Evolutionary conservation across 169 alveolate species (phyloP), one percentile per base, ranked within the genome.

Genomic region (Plasmodium cynomolgi): DNA sequence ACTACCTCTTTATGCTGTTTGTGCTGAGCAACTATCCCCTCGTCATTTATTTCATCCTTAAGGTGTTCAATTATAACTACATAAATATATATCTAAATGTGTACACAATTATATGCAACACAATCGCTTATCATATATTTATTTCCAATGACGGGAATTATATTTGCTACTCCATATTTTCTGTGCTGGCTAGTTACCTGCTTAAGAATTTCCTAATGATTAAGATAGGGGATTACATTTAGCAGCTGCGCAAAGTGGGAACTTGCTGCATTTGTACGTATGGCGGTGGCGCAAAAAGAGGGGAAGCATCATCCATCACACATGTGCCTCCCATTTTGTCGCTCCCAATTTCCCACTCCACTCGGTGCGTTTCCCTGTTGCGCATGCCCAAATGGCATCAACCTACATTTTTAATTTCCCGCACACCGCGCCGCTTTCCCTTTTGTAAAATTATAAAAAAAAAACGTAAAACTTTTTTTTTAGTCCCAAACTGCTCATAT

Each of bases 1-100:
- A 90, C 31, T 90, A 90, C 73, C 91, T 90, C 29, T 90, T 90
- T 90, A 90, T 90, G 94, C 91, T 90, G 4, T 90, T 90, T 68
- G 83, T 90, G 20, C 73, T 90, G 33, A 90, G 94, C 74, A 90
- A 90, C 23, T 90, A 90, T 41, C 90, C 94, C 26, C 33, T 68
- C 29, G 37, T 80, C 11, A 90, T 90, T 17, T 90, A 90, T 58
- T 90, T 90, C 41, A 90, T 90, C 54, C 75, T 90, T n/a, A 79
- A 90, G 50, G 83, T 90, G 5, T 90, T 90, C 54, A 90, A 90
- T 79, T 90, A 90, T 41, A 90, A 90, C 50, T 90, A 90, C 56
- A 90, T 90, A 11, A 90, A 90, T 81, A 90, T 90, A 58, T 90
- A 80, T 50, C 83, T 90, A 80, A 37, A 90, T 34, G 83, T 90